Evolutionary conservation across 441 rosid species (phyloP), one percentile per base, ranked within the genome.

Genomic region (Brassica hybrid): DNA sequence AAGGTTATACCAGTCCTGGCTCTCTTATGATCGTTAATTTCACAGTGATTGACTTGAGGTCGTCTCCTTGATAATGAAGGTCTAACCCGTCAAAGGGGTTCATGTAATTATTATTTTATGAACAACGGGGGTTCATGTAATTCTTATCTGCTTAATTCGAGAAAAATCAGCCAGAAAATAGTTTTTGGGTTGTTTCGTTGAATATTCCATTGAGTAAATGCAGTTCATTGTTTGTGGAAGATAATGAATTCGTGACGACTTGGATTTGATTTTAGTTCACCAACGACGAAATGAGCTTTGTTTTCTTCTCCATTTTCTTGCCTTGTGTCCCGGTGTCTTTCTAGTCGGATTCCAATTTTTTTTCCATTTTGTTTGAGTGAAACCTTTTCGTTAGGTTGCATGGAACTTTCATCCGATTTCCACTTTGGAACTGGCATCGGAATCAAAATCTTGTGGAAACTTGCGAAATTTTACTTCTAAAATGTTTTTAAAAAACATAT

Each of bases 31-130:
- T 48, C 74, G 27, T 59, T 4, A 36, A 1, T 7, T 5, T 23
- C 57, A n/a, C 57, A 38, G 14, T 58, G 38, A 5, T 71, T 71
- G 66, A 58, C 36, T 70, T 57, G 19, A 8, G 3, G 74, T 57
- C 54, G 65, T 58, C 74, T 57, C 54, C 54, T 17, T 65, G 69
- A 65, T 38, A 65, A 11, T 38, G 69, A 65, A 17, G 2, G 69
- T 65, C 69, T 18, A 65, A 18, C 69, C 52, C 52, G 30, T 38
- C 54, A 48, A 21, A 13, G 13, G 52, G 50, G 68, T 64, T 64
- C 50, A 12, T 17, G 8, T 36, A 30, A 62, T n/a, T n/a, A n/a
- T n/a, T n/a, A n/a, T n/a, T n/a, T n/a, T n/a, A n/a, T n/a, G n/a
- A n/a, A 23, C 27, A 23, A 23, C 27, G n/a, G 11, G 52, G 52